Percentiles rank a stretch among this genome's conserved stretches.
Evolutionary conservation across 306 rosid species (phyloP).

Genomic region (Dicorynia guianensis): DNA sequence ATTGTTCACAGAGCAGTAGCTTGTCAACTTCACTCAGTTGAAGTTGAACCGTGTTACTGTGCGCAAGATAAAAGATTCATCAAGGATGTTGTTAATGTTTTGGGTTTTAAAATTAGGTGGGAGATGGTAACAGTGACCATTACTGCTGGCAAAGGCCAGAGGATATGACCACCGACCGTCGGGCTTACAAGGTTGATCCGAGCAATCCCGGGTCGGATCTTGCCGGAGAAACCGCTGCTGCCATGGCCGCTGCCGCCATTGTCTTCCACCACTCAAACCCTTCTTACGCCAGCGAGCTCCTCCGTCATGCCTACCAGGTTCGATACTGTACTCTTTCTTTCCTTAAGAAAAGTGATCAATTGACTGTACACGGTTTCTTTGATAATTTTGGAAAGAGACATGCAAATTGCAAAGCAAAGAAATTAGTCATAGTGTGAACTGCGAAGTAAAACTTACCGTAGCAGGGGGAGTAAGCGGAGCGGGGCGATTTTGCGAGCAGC

Average conservation of each 20-base stretch:
- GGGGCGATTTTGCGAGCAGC: no score
- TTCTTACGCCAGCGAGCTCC: slow-evolving; percentile 71
- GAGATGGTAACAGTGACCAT: slow-evolving; percentile 95
- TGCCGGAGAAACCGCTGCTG: slow-evolving; percentile 98
- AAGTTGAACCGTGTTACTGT: not conserved
- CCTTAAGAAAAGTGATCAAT: no score
- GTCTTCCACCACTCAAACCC: slow-evolving; percentile 91
- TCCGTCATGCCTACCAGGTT: slow-evolving; percentile 89
- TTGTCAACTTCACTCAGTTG: slow-evolving; percentile 1
- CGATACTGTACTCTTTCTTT: not conserved
- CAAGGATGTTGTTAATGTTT: slow-evolving; percentile 34
- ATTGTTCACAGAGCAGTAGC: not conserved
- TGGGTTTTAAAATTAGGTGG: slow-evolving; percentile 67
- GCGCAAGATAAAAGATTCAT: not conserved
- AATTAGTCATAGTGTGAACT: no score
- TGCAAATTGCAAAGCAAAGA: no score
- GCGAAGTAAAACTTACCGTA: no score
- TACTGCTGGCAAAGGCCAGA: slow-evolving; percentile 99
- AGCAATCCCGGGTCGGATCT: slow-evolving; percentile 99
- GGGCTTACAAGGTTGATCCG: slow-evolving; percentile 81
- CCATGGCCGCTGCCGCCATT: slow-evolving; percentile 97
- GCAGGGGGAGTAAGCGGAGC: no score
- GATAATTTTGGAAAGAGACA: no score
- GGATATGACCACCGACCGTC: slow-evolving; percentile 98
- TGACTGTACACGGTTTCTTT: no score